Percentiles rank a stretch among this genome's conserved stretches.
Evolutionary conservation across 768 basidiomycete species (phyloP).

Genomic region (Tylopilus subfusipes): DNA sequence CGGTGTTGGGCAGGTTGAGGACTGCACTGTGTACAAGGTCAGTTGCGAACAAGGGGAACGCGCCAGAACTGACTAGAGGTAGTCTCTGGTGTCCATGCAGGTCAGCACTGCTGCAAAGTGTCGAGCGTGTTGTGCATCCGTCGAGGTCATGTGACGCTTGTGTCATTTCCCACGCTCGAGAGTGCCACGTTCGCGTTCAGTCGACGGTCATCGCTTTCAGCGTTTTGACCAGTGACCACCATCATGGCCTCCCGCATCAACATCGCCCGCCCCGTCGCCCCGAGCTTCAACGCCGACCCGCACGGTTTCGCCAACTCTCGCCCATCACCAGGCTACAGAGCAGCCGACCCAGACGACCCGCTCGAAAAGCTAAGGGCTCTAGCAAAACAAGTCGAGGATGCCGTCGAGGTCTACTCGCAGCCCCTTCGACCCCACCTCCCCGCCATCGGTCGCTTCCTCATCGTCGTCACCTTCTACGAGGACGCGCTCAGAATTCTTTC

Average conservation of each 20-base stretch:
- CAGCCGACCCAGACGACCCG: constrained; percentile 79
- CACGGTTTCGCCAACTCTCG: constrained; percentile 77
- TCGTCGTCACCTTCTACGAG: constrained; percentile 97
- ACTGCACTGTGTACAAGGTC: constrained; percentile 41
- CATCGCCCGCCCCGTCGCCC: constrained; percentile 67
- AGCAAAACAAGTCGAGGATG: constrained; percentile 82
- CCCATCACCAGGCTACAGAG: constrained; percentile 66
- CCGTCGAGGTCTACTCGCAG: constrained; percentile 87
- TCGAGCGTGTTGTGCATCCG: too few relatives aligned
- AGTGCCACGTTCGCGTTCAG: constrained; percentile 25
- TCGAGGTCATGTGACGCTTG: constrained; percentile 20
- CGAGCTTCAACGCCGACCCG: constrained; percentile 65
- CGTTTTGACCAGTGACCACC: constrained; percentile 6
- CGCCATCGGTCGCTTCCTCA: constrained; percentile 91
- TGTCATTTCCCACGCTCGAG: constrained; percentile 21
- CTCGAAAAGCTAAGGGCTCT: constrained; percentile 70
- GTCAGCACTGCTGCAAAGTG: background rate
- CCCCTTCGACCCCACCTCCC: constrained; percentile 94
- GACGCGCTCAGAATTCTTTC: constrained; percentile 91
- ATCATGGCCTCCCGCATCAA: constrained; percentile 79
- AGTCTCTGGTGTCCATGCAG: constrained; percentile 18
- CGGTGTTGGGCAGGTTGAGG: constrained; percentile 64
- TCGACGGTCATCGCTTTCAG: background rate
- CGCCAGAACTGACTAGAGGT: constrained; percentile 27
- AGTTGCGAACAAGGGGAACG: background rate